A percentile compares a stretch with the other conserved stretches of the same genome.
These are phyloP conservation scores for Aureobasidium melanogenum DNA, from an alignment of 2,329 filamentous ascomycete species.

Conservation along the genomic window DNA sequence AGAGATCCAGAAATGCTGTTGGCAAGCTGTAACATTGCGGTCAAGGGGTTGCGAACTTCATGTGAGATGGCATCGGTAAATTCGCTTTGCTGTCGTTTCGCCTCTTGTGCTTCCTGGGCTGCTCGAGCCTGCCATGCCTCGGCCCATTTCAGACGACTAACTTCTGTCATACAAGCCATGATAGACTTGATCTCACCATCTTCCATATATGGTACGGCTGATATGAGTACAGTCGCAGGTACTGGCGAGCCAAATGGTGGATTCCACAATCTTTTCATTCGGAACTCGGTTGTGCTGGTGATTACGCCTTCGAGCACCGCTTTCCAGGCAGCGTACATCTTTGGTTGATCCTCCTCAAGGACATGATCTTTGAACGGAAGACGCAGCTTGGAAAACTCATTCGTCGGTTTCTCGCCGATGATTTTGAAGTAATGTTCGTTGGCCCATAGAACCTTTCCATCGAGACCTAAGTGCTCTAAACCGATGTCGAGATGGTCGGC, in stretches of 20 bases:
- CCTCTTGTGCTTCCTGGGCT: slow-evolving; percentile 28
- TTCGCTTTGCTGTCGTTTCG: slow-evolving; percentile 27
- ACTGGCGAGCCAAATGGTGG: not conserved
- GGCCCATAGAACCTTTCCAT: slow-evolving; percentile 13
- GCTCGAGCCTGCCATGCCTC: slow-evolving; percentile 23
- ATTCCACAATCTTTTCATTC: slow-evolving; percentile 17
- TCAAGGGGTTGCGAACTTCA: slow-evolving; percentile 37
- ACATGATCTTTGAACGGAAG: slow-evolving; percentile 37
- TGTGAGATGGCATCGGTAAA: slow-evolving; percentile 32
- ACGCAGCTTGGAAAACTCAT: slow-evolving; percentile 17
- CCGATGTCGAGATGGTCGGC: slow-evolving; percentile 13
- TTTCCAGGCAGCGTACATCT: slow-evolving; percentile 33
- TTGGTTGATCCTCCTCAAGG: slow-evolving; percentile 25
- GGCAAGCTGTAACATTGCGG: slow-evolving; percentile 36
- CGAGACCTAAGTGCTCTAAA: slow-evolving; percentile 7
- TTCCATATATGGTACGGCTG: slow-evolving; percentile 3
- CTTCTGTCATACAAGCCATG: slow-evolving; percentile 12
- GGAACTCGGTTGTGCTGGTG: slow-evolving; percentile 35
- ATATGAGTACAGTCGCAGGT: not conserved
- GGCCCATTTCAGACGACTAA: slow-evolving; percentile 13
- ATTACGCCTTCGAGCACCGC: slow-evolving; percentile 26
- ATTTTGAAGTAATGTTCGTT: slow-evolving; percentile 14
- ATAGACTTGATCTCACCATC: slow-evolving; percentile 7
- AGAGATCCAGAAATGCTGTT: slow-evolving; percentile 32
- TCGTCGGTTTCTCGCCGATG: slow-evolving; percentile 22